Evolutionary conservation across 2,329 filamentous ascomycete species (phyloP).

Genomic region (Fusarium nodosum): DNA sequence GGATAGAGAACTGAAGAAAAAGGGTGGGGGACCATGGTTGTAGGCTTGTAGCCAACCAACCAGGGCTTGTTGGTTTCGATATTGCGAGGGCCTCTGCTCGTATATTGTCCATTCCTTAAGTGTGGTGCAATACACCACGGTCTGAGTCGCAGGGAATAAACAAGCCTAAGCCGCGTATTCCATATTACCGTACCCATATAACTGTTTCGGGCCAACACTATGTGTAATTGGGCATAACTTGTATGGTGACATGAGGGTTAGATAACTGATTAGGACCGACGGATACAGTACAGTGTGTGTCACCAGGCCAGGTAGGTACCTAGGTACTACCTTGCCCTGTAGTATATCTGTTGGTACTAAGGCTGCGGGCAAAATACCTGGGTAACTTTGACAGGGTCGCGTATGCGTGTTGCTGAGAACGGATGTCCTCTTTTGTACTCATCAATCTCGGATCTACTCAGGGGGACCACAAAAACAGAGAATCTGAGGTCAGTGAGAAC

Average conservation of each 20-base stretch:
- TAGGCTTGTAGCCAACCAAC: constrained; percentile 17
- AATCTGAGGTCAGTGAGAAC: neutral
- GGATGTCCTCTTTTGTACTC: constrained; percentile 15
- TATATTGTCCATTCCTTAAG: constrained; percentile 21
- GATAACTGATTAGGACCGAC: constrained; percentile 31
- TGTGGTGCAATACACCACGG: constrained; percentile 1
- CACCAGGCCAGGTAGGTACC: neutral
- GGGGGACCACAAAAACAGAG: constrained; percentile 39
- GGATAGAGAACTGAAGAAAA: neutral
- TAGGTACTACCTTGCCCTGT: neutral
- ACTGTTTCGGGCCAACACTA: constrained; percentile 32
- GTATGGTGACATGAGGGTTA: constrained; percentile 7
- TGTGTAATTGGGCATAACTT: constrained; percentile 26
- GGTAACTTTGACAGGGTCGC: constrained; percentile 30
- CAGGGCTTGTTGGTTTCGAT: constrained; percentile 2
- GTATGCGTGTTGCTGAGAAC: constrained; percentile 30
- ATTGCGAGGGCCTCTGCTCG: constrained; percentile 13
- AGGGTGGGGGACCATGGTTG: neutral
- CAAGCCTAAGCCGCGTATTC: constrained; percentile 9
- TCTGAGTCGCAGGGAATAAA: constrained; percentile 17
- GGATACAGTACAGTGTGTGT: constrained; percentile 2
- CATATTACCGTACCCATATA: constrained; percentile 37
- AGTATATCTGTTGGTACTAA: neutral
- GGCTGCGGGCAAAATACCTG: constrained; percentile 21
- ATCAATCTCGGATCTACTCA: constrained; percentile 38